Evolutionary conservation across 116 monocot species (phyloP).

Genomic region (Posidonia oceanica): DNA sequence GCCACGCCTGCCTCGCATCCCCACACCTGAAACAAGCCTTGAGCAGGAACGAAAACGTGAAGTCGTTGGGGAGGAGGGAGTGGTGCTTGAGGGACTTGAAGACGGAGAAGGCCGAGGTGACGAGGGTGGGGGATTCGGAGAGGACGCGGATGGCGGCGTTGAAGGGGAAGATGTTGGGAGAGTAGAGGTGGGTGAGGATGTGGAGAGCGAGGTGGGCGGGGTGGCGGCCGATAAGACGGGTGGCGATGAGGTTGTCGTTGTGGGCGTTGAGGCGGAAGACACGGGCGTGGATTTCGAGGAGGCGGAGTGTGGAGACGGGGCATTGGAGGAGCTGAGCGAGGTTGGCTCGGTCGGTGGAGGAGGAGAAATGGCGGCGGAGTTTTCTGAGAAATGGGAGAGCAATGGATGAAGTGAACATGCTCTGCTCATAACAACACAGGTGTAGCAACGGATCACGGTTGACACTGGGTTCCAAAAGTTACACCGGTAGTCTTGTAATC

Average conservation of each 20-base stretch:
- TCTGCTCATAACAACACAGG: no score
- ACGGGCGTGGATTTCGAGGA: conserved; percentile 23
- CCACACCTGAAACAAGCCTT: conserved; percentile 12
- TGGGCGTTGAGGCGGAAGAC: conserved; percentile 18
- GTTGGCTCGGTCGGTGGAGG: background rate
- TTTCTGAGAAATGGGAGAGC: background rate
- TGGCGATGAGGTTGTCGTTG: conserved; percentile 25
- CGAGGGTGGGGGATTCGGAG: conserved; percentile 10
- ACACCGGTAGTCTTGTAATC: no score
- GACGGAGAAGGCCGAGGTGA: conserved; percentile 16
- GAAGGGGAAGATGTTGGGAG: conserved; percentile 30
- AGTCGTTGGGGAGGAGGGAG: conserved; percentile 17
- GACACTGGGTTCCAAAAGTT: no score
- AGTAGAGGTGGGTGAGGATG: conserved; percentile 15
- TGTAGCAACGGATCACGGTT: no score
- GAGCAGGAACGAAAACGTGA: conserved; percentile 39
- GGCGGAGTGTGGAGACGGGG: conserved; percentile 1
- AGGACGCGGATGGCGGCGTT: conserved; percentile 34
- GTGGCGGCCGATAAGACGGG: conserved; percentile 28
- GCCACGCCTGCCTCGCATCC: background rate
- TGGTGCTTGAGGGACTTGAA: conserved; percentile 17
- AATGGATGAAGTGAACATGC: background rate
- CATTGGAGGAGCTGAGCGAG: conserved; percentile 19
- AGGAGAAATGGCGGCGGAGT: background rate
- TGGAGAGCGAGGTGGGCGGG: conserved; percentile 13